Percentiles rank a stretch among this genome's conserved stretches.
Evolutionary conservation across 345 rosid species (phyloP).

Genomic region (Moringa oleifera): DNA sequence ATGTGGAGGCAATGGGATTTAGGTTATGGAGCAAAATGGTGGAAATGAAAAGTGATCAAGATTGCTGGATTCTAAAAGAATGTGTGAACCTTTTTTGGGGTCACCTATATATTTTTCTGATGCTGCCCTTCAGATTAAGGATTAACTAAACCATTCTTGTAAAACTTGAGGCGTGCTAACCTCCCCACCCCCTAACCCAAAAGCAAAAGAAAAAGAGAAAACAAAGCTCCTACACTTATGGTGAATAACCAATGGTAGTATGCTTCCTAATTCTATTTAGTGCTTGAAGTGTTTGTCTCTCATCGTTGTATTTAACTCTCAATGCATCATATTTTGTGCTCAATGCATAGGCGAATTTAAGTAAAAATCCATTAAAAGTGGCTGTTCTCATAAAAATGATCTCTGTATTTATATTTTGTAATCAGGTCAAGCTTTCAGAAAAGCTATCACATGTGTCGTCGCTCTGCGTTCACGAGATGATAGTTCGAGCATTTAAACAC

Average conservation of each 20-base stretch:
- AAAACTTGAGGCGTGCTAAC: not conserved
- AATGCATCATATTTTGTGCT: not conserved
- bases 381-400: conserved; percentile 7
- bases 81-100: not conserved
- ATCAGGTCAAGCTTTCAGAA: conserved; percentile 90
- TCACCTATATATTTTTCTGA: too few relatives aligned
- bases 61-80: not conserved
- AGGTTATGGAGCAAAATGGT: too few relatives aligned
- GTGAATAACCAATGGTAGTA: not conserved
- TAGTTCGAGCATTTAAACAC: conserved; percentile 91
- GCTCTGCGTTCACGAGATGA: conserved; percentile 96
- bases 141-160: not conserved
- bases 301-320: too few relatives aligned
- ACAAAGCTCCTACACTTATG: too few relatives aligned
- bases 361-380: too few relatives aligned
- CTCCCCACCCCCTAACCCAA: not conserved
- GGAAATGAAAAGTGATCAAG: too few relatives aligned
- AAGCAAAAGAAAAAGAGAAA: too few relatives aligned
- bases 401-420: conserved; percentile 19
- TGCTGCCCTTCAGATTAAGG: not conserved
- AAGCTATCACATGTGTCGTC: conserved; percentile 95
- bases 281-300: not conserved
- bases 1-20: not conserved
- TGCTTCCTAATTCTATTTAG: not conserved
- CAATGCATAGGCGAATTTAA: not conserved